Percentiles rank a stretch among this genome's conserved stretches.
These are phyloP conservation scores for Dovyalis caffra DNA, from an alignment of 345 rosid genomes.

Conservation along the genomic window DNA sequence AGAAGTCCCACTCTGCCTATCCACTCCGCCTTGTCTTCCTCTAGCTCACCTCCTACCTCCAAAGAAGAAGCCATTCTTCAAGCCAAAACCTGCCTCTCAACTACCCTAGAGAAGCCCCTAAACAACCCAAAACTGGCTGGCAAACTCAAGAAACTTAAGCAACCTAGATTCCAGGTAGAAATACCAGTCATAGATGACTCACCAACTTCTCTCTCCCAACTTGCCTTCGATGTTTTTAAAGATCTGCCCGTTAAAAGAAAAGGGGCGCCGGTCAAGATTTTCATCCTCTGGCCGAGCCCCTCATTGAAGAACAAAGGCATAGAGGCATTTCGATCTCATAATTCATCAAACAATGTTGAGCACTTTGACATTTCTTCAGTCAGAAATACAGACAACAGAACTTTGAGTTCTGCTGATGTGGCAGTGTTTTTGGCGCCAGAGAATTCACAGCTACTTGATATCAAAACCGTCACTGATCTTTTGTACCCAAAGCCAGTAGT, in stretches of 20 bases:
- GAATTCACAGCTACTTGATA: constrained; percentile 38
- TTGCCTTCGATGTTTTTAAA: constrained; percentile 52
- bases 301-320: constrained; percentile 34
- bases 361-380: constrained; percentile 44
- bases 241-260: constrained; percentile 57
- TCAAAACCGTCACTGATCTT: constrained; percentile 38
- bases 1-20: constrained; percentile 27
- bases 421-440: constrained; percentile 68
- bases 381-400: constrained; percentile 14
- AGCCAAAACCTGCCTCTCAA: constrained; percentile 74
- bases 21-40: constrained; percentile 42
- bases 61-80: constrained; percentile 81
- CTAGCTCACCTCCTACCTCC: constrained; percentile 51
- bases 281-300: constrained; percentile 56
- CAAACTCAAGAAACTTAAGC: constrained; percentile 69
- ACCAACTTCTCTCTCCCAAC: constrained; percentile 51
- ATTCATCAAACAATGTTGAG: constrained; percentile 29
- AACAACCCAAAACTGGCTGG: constrained; percentile 71
- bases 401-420: constrained; percentile 53
- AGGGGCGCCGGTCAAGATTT: constrained; percentile 47
- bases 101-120: constrained; percentile 65
- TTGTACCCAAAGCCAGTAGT: constrained; percentile 66
- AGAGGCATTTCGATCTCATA: constrained; percentile 31
- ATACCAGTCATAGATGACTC: constrained; percentile 70
- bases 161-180: constrained; percentile 71